phyloP scores from a whole-genome alignment of 2,329 filamentous ascomycete species.

The Colletotrichum limetticola region DNA sequence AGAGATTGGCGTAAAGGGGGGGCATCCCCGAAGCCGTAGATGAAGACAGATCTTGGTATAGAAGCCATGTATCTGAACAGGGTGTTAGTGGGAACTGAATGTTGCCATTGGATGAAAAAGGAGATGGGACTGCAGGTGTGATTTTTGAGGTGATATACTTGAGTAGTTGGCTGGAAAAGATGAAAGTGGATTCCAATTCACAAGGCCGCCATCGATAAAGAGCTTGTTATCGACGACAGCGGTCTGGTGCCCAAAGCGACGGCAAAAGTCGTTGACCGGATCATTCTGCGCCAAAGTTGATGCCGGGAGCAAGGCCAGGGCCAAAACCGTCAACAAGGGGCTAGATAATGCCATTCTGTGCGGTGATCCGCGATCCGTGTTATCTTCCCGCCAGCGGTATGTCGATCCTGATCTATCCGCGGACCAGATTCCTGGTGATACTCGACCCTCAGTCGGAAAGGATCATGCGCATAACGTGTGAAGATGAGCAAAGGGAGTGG shows the following conservation, averaged over 20 bases:
- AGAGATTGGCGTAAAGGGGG: slow-evolving; percentile 64
- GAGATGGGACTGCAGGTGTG: not conserved
- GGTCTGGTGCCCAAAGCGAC: slow-evolving; percentile 68
- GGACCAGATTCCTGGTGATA: not conserved
- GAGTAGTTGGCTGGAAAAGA: slow-evolving; percentile 63
- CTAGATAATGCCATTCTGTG: not conserved
- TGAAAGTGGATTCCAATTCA: slow-evolving; percentile 64
- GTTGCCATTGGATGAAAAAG: not conserved
- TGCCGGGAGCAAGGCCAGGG: slow-evolving; percentile 9
- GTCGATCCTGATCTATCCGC: slow-evolving; percentile 4
- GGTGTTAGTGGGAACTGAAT: not conserved
- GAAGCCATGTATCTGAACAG: slow-evolving; percentile 60
- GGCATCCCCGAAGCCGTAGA: slow-evolving; percentile 59
- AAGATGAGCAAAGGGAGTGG: not conserved
- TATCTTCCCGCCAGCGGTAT: not conserved
- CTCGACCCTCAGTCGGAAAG: slow-evolving; percentile 5
- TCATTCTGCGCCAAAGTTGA: slow-evolving; percentile 52
- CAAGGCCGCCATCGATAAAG: slow-evolving; percentile 71
- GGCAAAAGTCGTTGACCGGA: slow-evolving; percentile 64
- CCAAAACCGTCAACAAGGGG: not conserved
- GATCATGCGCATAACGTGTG: not conserved
- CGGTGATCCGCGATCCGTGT: not conserved
- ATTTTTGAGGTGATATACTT: slow-evolving; percentile 54
- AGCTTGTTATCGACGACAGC: slow-evolving; percentile 68
- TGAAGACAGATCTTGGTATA: slow-evolving; percentile 66